Conservation (phyloP, 192 early-diverging fungal genomes). For the Funneliformis geosporum region DNA sequence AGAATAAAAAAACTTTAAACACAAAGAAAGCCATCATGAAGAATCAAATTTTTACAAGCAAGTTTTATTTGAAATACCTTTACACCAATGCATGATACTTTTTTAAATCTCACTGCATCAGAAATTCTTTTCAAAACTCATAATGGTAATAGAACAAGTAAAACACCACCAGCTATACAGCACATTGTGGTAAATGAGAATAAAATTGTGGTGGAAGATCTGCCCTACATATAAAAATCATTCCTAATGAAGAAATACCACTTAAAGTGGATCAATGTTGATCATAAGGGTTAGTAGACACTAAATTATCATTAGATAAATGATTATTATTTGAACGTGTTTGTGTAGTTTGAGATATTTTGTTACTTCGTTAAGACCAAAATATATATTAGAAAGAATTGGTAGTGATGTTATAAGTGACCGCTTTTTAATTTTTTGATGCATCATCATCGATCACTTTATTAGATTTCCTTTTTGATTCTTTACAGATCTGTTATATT, state of each 20-base stretch:
- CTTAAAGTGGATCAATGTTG: background rate
- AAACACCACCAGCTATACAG: background rate
- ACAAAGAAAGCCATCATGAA: too few species aligned
- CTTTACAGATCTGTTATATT: background rate
- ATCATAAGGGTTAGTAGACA: too few species aligned
- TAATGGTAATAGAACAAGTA: conserved; percentile 27
- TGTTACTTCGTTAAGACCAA: conserved; percentile 32
- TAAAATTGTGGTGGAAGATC: conserved; percentile 2
- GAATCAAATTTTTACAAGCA: background rate
- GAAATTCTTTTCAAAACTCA: background rate
- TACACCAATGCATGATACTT: conserved; percentile 25
- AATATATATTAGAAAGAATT: background rate
- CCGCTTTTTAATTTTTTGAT: background rate
- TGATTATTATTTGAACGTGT: background rate
- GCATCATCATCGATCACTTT: background rate
- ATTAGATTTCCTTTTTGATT: background rate
- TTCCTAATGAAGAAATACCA: background rate
- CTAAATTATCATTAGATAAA: too few species aligned
- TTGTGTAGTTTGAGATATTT: conserved; percentile 12
- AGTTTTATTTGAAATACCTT: conserved; percentile 18
- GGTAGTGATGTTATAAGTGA: background rate
- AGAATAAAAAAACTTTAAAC: background rate
- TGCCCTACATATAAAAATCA: conserved; percentile 27
- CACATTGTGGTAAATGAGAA: conserved; percentile 25
- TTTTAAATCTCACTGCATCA: background rate